phyloP scores from a whole-genome alignment of 2,329 filamentous ascomycete genomes.

The Trichoderma atroviride region DNA sequence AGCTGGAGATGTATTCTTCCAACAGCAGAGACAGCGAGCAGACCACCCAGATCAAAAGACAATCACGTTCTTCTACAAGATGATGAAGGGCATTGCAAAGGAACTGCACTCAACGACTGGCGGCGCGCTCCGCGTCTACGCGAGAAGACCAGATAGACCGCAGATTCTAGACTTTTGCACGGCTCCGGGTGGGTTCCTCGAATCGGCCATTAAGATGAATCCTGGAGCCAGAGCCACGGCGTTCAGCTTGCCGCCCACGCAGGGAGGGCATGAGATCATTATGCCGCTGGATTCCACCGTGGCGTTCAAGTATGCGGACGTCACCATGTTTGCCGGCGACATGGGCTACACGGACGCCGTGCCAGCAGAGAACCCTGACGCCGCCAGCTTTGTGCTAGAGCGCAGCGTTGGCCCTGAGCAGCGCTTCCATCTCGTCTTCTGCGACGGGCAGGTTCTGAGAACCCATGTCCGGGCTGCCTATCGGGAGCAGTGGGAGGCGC shows the following conservation, averaged over 20 bases:
- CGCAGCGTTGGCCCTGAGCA: slow-evolving; percentile 33
- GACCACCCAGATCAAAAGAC: slow-evolving; percentile 32
- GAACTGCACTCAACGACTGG: slow-evolving; percentile 16
- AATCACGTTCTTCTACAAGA: slow-evolving; percentile 30
- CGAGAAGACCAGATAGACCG: slow-evolving; percentile 12
- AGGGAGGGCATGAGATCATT: slow-evolving; percentile 47
- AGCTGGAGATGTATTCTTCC: slow-evolving; percentile 48
- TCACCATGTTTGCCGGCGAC: slow-evolving; percentile 55
- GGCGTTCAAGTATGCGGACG: slow-evolving; percentile 43
- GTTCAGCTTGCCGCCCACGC: slow-evolving; percentile 45
- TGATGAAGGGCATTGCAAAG: slow-evolving; percentile 21
- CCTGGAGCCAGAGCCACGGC: slow-evolving; percentile 37
- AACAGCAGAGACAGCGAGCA: slow-evolving; percentile 36
- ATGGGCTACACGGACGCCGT: slow-evolving; percentile 42
- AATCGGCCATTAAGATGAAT: slow-evolving; percentile 42
- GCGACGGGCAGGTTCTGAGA: slow-evolving; percentile 51
- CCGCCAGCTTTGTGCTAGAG: slow-evolving; percentile 35
- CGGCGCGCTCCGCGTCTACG: slow-evolving; percentile 36
- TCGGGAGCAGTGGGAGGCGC: slow-evolving; percentile 41
- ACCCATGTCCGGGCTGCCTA: slow-evolving; percentile 41
- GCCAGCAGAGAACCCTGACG: slow-evolving; percentile 37
- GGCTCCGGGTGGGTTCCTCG: slow-evolving; percentile 57
- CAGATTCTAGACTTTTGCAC: slow-evolving; percentile 57
- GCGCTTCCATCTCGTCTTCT: slow-evolving; percentile 49
- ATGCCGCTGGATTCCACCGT: slow-evolving; percentile 32